phyloP scores from a whole-genome alignment of 2,329 filamentous ascomycete genomes.

The Neurospora sp. region DNA sequence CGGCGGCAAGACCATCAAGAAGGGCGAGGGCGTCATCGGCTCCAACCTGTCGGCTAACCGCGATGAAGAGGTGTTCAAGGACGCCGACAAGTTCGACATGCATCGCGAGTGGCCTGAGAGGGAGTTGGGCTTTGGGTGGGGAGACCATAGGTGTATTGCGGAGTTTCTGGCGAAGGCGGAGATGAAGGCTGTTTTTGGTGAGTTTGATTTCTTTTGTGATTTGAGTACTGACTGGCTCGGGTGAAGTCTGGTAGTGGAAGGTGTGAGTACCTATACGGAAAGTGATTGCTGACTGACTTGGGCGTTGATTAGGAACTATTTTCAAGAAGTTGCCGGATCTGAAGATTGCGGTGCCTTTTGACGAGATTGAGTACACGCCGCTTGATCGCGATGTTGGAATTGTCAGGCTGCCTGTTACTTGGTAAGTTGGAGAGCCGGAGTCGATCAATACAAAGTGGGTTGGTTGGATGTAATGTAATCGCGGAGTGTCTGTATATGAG shows the following conservation, averaged over 20 bases:
- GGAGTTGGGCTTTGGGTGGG: slow-evolving; percentile 36
- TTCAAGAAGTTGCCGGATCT: slow-evolving; percentile 30
- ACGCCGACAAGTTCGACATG: slow-evolving; percentile 35
- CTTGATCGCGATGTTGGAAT: slow-evolving; percentile 31
- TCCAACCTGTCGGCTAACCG: slow-evolving; percentile 38
- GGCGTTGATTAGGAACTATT: slow-evolving; percentile 22
- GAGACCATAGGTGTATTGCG: slow-evolving; percentile 35
- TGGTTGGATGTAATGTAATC: background rate
- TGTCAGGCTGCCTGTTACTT: slow-evolving; percentile 27
- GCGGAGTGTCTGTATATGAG: background rate
- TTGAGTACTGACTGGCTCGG: background rate
- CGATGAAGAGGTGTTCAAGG: slow-evolving; percentile 32
- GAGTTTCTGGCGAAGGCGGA: slow-evolving; percentile 34
- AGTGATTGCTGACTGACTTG: background rate
- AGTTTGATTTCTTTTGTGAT: slow-evolving; percentile 11
- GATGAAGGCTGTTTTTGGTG: slow-evolving; percentile 33
- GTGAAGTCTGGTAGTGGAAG: slow-evolving; percentile 1
- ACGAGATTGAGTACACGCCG: slow-evolving; percentile 29
- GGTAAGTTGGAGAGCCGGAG: slow-evolving; percentile 13
- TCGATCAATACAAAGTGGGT: background rate
- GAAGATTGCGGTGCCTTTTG: slow-evolving; percentile 28
- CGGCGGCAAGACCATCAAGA: slow-evolving; percentile 32
- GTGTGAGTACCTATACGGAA: background rate
- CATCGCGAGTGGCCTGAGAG: slow-evolving; percentile 24
- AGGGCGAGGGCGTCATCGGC: slow-evolving; percentile 36